Evolutionary conservation across 1,284 basidiomycete genomes (phyloP), one percentile per base, ranked within the genome.

Genomic region (Marasmius tenuissimus): DNA sequence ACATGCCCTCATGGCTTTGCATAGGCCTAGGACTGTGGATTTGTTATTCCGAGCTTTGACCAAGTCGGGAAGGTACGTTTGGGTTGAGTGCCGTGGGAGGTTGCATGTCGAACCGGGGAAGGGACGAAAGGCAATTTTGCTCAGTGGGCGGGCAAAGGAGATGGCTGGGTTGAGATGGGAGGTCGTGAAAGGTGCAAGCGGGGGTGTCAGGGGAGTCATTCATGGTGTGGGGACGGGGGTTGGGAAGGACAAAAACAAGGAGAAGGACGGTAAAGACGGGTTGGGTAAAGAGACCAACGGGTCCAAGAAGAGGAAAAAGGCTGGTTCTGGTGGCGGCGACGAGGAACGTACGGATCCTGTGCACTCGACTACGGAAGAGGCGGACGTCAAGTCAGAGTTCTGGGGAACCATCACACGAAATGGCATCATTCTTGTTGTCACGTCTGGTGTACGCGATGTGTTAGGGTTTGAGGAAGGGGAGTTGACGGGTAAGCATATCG

Each of bases 91-190:
- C 60, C 81, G 89, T n/a, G 94, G 94, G 1, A 81, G 93, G 47
- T 78, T 97, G 42, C 91, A 96, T 69, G 84, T 92, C 60, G 94
- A 96, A 76, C 89, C 93, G 0, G 93, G 94, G 1, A 96, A 96
- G 71, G 93, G 93, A 0, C 80, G 93, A 49, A 96, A 97, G 72
- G 92, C 93, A 2, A 93, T 97, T 68, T 86, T 97, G 49, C 80
- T 96, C 20, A 87, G 86, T 61, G 94, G 90, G 0, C 81, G 95
- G 7, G 83, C 86, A 34, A 79, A 89, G 53, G 81, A 83, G 65
- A 87, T 95, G 78, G 85, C 87, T 14, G 74, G 70, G 10, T 73
- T 95, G 51, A 75, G 74, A 1, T 94, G 92, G 92, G 78, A 77
- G 6, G 74, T 75, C 40, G 71, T 92, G 40, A 73, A 76, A 2